Evolutionary conservation across 140 eudicot genomes (phyloP).

Genomic region (Anethum foeniculum): DNA sequence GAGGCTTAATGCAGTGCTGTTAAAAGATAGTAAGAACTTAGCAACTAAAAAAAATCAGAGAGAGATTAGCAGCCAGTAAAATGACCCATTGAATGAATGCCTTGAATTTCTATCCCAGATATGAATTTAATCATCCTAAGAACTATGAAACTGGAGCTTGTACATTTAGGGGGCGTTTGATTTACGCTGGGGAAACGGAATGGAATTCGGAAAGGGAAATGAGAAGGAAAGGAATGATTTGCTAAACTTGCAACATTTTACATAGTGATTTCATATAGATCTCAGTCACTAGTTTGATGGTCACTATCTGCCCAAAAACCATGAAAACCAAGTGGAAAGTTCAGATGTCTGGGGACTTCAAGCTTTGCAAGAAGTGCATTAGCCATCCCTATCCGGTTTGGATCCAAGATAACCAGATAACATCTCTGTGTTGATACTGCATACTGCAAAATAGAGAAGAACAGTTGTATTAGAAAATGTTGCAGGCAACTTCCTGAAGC

Average conservation of each 20-base stretch:
- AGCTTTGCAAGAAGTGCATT: conserved; percentile 65
- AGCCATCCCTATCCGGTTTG: conserved; percentile 45
- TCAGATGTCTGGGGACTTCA: conserved; percentile 71
- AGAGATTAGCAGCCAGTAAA: no score
- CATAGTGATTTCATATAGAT: background rate
- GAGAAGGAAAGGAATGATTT: no score
- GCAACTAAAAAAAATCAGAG: no score
- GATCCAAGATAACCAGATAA: conserved; percentile 59
- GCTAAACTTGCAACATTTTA: background rate
- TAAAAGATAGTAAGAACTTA: no score
- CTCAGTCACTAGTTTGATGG: background rate
- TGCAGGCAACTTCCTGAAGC: background rate
- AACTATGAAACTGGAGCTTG: background rate
- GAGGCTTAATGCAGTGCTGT: no score
- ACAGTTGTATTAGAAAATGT: background rate
- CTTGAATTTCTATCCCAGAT: background rate
- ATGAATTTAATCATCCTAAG: background rate
- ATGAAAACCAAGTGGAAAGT: conserved; percentile 85
- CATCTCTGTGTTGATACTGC: conserved; percentile 71
- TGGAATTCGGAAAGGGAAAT: no score
- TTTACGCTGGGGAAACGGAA: no score
- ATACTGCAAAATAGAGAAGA: conserved; percentile 41
- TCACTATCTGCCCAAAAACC: conserved; percentile 65
- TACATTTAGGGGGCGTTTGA: background rate
- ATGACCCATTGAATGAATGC: background rate